phyloP scores from a whole-genome alignment of 2,329 filamentous ascomycete species.

The Botrytis galanthina region DNA sequence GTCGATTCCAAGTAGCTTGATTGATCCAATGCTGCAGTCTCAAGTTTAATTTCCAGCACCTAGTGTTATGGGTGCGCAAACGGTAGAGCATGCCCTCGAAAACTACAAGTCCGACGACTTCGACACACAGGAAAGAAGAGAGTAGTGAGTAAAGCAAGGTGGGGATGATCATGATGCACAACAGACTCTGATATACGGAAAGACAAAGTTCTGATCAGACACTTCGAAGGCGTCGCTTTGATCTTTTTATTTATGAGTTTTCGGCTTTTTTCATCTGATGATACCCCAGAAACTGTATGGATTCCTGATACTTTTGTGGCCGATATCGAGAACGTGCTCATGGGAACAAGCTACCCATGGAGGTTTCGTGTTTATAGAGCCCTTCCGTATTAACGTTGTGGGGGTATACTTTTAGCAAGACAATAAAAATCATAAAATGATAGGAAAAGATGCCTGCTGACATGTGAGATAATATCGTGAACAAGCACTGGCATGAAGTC shows the following conservation, averaged over 20 bases:
- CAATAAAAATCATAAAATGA: neutral
- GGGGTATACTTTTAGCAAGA: neutral
- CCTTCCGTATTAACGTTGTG: neutral
- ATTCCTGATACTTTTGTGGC: neutral
- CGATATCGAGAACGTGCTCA: neutral
- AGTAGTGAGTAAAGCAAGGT: accelerated
- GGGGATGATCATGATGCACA: neutral
- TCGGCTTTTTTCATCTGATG: neutral
- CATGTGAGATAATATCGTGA: neutral
- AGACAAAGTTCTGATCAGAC: too few species aligned
- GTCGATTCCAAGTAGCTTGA: neutral
- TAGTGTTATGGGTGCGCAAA: neutral
- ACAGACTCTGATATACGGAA: accelerated
- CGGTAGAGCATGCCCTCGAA: accelerated
- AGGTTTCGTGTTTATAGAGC: too few species aligned
- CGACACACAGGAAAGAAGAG: neutral
- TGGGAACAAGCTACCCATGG: neutral
- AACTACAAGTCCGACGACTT: neutral
- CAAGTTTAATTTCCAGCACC: neutral
- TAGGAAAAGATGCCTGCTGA: neutral
- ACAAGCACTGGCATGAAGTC: too few species aligned
- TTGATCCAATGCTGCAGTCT: neutral
- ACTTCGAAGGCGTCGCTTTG: accelerated
- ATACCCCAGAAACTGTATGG: too few species aligned
- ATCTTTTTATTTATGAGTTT: neutral